Base-by-base conservation (phyloP, 1,139 yeast species). In the Magnusiomyces clavatus region DNA sequence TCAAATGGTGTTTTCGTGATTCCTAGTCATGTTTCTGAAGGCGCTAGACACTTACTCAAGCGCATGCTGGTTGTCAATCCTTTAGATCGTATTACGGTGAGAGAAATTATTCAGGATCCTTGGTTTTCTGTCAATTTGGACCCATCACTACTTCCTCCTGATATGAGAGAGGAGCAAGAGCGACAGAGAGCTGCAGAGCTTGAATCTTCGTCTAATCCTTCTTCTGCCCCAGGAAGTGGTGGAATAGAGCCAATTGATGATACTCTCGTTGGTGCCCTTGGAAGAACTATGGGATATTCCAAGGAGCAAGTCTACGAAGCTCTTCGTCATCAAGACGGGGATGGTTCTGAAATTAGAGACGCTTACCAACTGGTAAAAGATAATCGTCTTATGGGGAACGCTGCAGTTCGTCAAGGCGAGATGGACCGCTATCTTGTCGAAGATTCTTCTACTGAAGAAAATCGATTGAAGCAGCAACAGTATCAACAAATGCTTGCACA, bases 1-100 rank as follows among this genome's bases (percentile, higher is more conserved):
- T 82, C 90, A 65, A 89, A 89, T 64, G 98, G 98, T 69, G 95
- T 90, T 46, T 94, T 89, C 69, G 83, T 96, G 0, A 77, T 92
- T 57, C 99, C 99, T 29, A 87, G 86, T 61, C 89, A 86, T 65
- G 74, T 92, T 60, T 84, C 95, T 43, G 74, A 83, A 0, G 97
- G 97, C 1, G 96, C 98, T 4, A 85, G 88, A 62, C 82, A 83
- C 63, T 71, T 92, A 60, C 78, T 92, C 59, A 87, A 95, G 41
- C 80, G 88, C 64, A 94, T 92, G 98, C 77, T 92, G 60, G 96
- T 92, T 56, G 99, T 94, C 36, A 90, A 92, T 66, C 98, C 99
- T 36, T 76, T 92, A 66, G 88, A 90, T 67, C 82, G 99, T 73
- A 92, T 94, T 56, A 90, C 97, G 16, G 89, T 92, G 51, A 90